Base-by-base conservation (phyloP, 176 grass and related monocot species). In the Saccharum officinarum region DNA sequence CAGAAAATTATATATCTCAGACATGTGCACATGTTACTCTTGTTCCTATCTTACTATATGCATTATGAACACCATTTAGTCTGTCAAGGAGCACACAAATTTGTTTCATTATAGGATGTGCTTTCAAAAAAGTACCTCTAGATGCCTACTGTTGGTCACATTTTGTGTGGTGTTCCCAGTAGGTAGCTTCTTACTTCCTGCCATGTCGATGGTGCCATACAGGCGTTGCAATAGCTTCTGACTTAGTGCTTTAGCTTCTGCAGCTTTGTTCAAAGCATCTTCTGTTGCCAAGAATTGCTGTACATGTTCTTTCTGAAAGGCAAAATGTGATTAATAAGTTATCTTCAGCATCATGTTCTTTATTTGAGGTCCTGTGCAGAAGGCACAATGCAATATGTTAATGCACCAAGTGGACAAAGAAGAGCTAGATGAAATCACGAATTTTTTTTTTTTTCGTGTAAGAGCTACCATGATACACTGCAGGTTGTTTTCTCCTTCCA, bases 241-340 rank as follows among this genome's bases (percentile, higher is more conserved):
- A 83, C 90, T 94, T 44, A 94, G 78, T 81, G 84, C 77, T 85
- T 98, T 98, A 79, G 97, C 91, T 94, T 98, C 97, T 69, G 97
- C 93, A 82, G 97, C 93, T 87, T 98, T 98, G 68, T 98, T 98
- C 83, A 92, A 88, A 87, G 97, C 97, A 94, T 98, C 97, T 91
- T 98, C 97, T 23, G 93, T 96, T 70, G 93, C 97, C 74, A 98
- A 92, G 91, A 98, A 98, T 69, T 98, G 97, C 52, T 98, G 97
- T 22, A 98, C 97, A 84, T 98, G 97, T 79, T 94, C 97, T 92
- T 98, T 98, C 97, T 98, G 88, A 64, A 91, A 94, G 78, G 71
- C 22, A 77, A 92, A 79, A 84, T 75, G 84, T 79, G 82, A 85
- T 45, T 60, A 44, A 83, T 7, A 68, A 67, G 61, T 89, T 74